Evolutionary conservation across 371 early-diverging fungal genomes (phyloP), one percentile per base, ranked within the genome.

Genomic region (Cokeromyces recurvatus): DNA sequence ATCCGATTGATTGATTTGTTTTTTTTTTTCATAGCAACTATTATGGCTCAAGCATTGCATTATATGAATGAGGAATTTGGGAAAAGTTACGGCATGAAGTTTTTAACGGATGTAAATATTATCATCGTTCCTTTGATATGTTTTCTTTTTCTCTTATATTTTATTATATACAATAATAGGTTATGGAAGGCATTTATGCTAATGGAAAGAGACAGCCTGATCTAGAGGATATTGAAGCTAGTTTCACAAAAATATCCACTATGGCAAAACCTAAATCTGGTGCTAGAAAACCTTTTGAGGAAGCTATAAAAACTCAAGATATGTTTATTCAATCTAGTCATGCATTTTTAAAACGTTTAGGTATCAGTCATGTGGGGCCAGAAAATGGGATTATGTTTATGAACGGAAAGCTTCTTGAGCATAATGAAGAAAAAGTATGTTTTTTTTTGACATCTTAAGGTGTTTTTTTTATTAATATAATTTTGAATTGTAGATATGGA

Each of bases 371-470:
- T 32, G 7, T 27, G n/a, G 24, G 50, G 8, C 24, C 43, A 16
- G 45, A 50, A n/a, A 44, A 51, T 29, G 72, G 79, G 3, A 77
- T 63, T 6, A 58, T 85, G 34, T 95, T 92, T 64, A 58, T 88
- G 35, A 95, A 95, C 55, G 95, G 95, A 43, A 85, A 82, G 47
- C 71, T 78, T 43, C 53, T 84, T 37, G 74, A 77, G 9, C 64
- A 85, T 51, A 67, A 46, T 25, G 81, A 84, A 14, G 78, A 71
- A 48, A 46, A 37, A 43, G 64, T 57, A 60, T n/a, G n/a, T n/a
- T n/a, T n/a, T n/a, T n/a, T n/a, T n/a, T n/a, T n/a, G n/a, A n/a
- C n/a, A n/a, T n/a, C n/a, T n/a, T n/a, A n/a, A 32, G 4, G 9
- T 22, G 3, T 20, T 15, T 32, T 17, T 16, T n/a, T n/a, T n/a